Percentiles rank a stretch among this genome's conserved stretches.
phyloP scores from a whole-genome alignment of 2,329 filamentous ascomycete species.

The Pseudophaeomoniella oleicola region DNA sequence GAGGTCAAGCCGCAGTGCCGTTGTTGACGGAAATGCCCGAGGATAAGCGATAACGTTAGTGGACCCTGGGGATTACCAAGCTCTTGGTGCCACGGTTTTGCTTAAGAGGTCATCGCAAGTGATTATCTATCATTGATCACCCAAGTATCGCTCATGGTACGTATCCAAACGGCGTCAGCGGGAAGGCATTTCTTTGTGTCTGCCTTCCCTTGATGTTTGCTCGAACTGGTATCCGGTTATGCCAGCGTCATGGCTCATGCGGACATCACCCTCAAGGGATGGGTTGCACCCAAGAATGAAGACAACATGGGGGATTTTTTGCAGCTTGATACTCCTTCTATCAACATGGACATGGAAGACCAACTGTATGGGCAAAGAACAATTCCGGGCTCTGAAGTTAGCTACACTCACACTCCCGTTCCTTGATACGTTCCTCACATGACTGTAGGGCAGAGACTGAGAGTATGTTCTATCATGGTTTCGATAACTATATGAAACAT shows the following conservation, averaged over 20 bases:
- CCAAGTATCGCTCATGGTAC: too few species aligned
- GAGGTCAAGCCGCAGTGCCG: too few species aligned
- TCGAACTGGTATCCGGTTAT: background rate
- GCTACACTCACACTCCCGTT: background rate
- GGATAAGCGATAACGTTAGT: too few species aligned
- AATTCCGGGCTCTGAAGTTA: background rate
- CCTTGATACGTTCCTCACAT: conserved; percentile 7
- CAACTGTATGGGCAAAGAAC: background rate
- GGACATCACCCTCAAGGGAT: background rate
- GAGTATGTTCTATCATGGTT: conserved; percentile 92
- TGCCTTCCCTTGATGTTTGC: background rate
- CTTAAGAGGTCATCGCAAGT: too few species aligned
- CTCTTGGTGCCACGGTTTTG: too few species aligned
- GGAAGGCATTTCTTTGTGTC: background rate
- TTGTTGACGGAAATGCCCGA: too few species aligned
- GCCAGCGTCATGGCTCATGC: background rate
- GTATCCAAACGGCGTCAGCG: too few species aligned
- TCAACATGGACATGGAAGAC: background rate
- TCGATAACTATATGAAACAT: conserved; percentile 82
- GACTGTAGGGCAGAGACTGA: conserved; percentile 34
- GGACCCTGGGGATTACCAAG: too few species aligned
- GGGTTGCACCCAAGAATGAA: background rate
- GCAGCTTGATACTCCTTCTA: too few species aligned
- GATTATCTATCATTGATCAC: too few species aligned
- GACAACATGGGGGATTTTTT: too few species aligned